A percentile compares a stretch with the other conserved stretches of the same genome.
These are phyloP conservation scores for Inonotus obliquus DNA, from an alignment of 1,284 basidiomycete species.

Conservation along the genomic window DNA sequence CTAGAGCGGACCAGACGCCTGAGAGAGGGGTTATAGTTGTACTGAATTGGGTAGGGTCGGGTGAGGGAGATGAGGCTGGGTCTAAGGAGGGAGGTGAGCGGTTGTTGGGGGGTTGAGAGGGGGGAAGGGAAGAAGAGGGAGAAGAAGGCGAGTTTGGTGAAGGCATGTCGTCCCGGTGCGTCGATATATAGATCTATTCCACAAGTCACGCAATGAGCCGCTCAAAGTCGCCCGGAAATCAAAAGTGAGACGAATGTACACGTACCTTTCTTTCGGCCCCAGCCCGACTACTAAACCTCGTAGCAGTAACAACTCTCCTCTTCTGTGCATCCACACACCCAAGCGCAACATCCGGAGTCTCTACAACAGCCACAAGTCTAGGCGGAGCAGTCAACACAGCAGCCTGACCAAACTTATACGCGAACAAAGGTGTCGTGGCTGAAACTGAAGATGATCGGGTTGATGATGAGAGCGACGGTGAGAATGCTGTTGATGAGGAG, in stretches of 20 bases:
- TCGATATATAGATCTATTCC: conserved; percentile 70
- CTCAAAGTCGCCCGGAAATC: not conserved
- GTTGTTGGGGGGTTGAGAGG: not conserved
- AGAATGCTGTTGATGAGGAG: not conserved
- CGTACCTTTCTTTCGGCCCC: conserved; percentile 76
- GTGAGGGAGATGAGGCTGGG: not conserved
- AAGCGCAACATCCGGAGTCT: conserved; percentile 78
- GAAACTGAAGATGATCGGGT: conserved; percentile 9
- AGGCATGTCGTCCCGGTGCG: conserved; percentile 51
- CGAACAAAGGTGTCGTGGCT: conserved; percentile 31
- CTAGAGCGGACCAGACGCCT: conserved; percentile 67
- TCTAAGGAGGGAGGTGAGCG: conserved; percentile 12
- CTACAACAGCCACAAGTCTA: conserved; percentile 71
- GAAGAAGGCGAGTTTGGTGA: not conserved
- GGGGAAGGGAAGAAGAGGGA: not conserved
- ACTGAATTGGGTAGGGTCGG: conserved; percentile 50
- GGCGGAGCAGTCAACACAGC: conserved; percentile 75
- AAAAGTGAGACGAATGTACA: conserved; percentile 16
- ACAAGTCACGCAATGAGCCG: conserved; percentile 11
- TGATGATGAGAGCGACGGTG: conserved; percentile 5
- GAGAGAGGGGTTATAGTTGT: conserved; percentile 53
- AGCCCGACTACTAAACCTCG: conserved; percentile 74
- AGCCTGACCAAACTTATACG: conserved; percentile 57
- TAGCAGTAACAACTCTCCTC: conserved; percentile 78
- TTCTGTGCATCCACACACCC: conserved; percentile 79